Evolutionary conservation across 192 early-diverging fungal species (phyloP).

Genomic region (Oehlia diaphana): DNA sequence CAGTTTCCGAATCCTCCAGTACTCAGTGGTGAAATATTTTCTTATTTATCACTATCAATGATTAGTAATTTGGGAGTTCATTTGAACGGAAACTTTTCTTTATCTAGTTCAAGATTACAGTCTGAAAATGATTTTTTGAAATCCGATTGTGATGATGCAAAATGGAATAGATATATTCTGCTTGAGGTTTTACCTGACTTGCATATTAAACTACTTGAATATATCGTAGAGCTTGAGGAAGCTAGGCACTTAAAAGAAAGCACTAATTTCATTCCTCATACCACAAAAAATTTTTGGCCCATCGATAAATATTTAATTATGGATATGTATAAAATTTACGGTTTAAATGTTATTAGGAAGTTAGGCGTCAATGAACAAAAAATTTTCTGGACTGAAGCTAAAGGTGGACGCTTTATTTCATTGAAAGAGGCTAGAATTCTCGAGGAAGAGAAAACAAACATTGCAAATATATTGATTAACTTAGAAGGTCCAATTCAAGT

Average conservation of each 20-base stretch:
- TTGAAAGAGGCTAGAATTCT: neutral
- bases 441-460: neutral
- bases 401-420: neutral
- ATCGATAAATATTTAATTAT: too few species aligned
- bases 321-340: too few species aligned
- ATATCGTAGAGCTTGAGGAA: neutral
- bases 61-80: too few species aligned
- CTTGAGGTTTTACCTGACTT: neutral
- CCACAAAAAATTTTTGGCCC: too few species aligned
- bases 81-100: neutral
- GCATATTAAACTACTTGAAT: neutral
- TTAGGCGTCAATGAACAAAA: too few species aligned
- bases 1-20: neutral
- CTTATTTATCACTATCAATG: constrained; percentile 30
- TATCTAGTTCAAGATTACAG: constrained; percentile 23
- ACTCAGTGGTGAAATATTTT: constrained; percentile 31
- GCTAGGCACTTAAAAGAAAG: too few species aligned
- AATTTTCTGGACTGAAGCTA: too few species aligned
- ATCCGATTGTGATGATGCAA: neutral
- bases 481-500: neutral
- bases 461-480: neutral
- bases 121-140: neutral
- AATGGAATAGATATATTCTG: constrained; percentile 12
- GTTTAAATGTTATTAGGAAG: too few species aligned
- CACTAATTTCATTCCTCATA: too few species aligned